Conservation (phyloP, 1,284 basidiomycete species). For the Cryptococcus sp. region DNA sequence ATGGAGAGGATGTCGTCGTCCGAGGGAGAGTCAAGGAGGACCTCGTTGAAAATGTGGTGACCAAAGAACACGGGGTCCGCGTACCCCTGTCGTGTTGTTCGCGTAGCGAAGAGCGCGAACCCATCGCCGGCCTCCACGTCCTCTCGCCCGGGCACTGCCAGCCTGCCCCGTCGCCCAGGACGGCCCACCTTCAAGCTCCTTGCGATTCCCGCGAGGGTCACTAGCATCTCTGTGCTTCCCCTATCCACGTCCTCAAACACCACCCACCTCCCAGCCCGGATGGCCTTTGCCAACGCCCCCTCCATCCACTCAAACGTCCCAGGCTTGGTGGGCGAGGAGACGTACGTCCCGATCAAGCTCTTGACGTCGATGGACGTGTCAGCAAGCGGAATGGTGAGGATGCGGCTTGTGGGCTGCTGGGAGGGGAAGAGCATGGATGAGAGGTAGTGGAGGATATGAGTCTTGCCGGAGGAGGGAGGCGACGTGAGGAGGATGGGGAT, state of each 20-base stretch:
- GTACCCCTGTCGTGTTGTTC: slow-evolving; percentile 57
- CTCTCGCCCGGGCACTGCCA: slow-evolving; percentile 66
- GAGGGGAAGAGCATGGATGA: slow-evolving; percentile 57
- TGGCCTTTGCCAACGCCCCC: slow-evolving; percentile 85
- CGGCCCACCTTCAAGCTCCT: slow-evolving; percentile 67
- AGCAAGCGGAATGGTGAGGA: slow-evolving; percentile 82
- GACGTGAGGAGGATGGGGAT: slow-evolving; percentile 83
- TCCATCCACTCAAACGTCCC: slow-evolving; percentile 97
- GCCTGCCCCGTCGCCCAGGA: slow-evolving; percentile 62
- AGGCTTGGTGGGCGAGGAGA: slow-evolving; percentile 78
- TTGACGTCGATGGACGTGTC: slow-evolving; percentile 94
- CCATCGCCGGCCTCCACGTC: slow-evolving; percentile 67
- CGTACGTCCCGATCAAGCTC: slow-evolving; percentile 87
- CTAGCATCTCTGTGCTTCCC: slow-evolving; percentile 80
- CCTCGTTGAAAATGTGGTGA: slow-evolving; percentile 72
- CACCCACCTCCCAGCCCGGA: slow-evolving; percentile 89
- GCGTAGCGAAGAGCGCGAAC: slow-evolving; percentile 77
- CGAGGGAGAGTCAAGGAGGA: slow-evolving; percentile 62
- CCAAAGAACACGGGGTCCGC: slow-evolving; percentile 67
- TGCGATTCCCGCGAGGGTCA: slow-evolving; percentile 74
- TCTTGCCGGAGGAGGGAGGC: slow-evolving; percentile 85
- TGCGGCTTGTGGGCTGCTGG: slow-evolving; percentile 55
- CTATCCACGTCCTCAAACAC: slow-evolving; percentile 91
- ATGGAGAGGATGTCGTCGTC: slow-evolving; percentile 67
- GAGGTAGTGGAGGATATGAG: slow-evolving; percentile 74